phyloP scores from a whole-genome alignment of 2,329 filamentous ascomycete species.

The Fusarium begoniae region DNA sequence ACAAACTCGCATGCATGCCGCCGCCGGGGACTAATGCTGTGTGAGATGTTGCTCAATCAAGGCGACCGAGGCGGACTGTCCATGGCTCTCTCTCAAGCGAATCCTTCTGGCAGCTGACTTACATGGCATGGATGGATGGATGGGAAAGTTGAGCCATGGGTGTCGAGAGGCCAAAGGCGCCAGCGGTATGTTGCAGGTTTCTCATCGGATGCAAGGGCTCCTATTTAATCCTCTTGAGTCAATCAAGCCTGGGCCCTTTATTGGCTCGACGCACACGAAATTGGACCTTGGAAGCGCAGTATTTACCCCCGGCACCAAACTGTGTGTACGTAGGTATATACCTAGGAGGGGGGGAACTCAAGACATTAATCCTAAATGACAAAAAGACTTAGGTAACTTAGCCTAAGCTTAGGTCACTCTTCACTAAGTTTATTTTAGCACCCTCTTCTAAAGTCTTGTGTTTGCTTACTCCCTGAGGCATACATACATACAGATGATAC shows the following conservation, averaged over 20 bases:
- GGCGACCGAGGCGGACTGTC: conserved; percentile 35
- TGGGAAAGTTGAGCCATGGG: background rate
- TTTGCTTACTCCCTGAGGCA: too few relatives aligned
- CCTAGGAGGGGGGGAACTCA: too few relatives aligned
- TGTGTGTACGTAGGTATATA: background rate
- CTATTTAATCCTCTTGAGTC: background rate
- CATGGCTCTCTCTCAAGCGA: conserved; percentile 37
- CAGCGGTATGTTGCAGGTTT: conserved; percentile 3
- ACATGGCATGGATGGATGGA: conserved; percentile 5
- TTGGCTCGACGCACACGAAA: conserved; percentile 23
- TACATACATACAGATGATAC: conserved; percentile 25
- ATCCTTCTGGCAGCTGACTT: conserved; percentile 40
- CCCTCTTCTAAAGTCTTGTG: too few relatives aligned
- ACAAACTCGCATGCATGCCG: conserved; percentile 35
- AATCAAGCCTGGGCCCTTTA: conserved; percentile 4
- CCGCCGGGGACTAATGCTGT: conserved; percentile 32
- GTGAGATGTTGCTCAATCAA: conserved; percentile 37
- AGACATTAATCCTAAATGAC: too few relatives aligned
- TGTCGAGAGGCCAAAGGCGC: background rate
- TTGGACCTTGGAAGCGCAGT: conserved; percentile 20
- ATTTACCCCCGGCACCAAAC: conserved; percentile 27
- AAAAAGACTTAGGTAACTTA: too few relatives aligned
- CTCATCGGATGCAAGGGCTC: conserved; percentile 3
- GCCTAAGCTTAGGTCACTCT: too few relatives aligned
- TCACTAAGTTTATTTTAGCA: too few relatives aligned